Percentiles rank a stretch among this genome's conserved stretches.
These are phyloP conservation scores for Boletales sp. DNA, from an alignment of 768 basidiomycete genomes.

Conservation along the genomic window DNA sequence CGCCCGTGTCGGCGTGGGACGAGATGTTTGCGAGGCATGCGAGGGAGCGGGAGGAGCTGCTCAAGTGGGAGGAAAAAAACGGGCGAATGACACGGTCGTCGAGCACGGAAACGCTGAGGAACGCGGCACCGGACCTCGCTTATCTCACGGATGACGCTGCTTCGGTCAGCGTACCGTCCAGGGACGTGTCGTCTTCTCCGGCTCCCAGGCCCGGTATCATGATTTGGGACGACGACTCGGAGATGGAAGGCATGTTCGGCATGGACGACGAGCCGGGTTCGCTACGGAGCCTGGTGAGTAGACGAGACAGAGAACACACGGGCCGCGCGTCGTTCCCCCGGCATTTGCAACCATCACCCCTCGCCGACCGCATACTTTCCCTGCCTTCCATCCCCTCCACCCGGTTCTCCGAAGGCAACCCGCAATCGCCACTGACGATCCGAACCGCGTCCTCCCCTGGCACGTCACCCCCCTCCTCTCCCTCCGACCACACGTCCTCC, in stretches of 20 bases:
- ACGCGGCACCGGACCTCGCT: constrained; percentile 5
- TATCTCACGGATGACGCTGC: constrained; percentile 17
- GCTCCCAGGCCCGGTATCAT: constrained; percentile 18
- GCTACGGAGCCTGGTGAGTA: neutral
- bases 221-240: constrained; percentile 1
- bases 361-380: constrained; percentile 6
- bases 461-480: too few relatives aligned
- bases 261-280: neutral
- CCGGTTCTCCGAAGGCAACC: constrained; percentile 12
- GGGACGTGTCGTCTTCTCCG: constrained; percentile 15
- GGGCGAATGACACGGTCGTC: constrained; percentile 28
- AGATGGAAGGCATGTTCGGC: too few relatives aligned
- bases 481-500: too few relatives aligned
- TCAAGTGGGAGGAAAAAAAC: constrained; percentile 47
- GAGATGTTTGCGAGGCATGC: constrained; percentile 57
- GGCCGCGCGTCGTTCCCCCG: neutral
- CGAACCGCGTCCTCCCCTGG: neutral
- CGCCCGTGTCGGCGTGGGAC: constrained; percentile 53
- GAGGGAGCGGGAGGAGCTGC: constrained; percentile 52
- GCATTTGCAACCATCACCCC: neutral
- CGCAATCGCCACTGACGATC: constrained; percentile 27
- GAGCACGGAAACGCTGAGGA: constrained; percentile 43
- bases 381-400: constrained; percentile 30
- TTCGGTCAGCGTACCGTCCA: constrained; percentile 16
- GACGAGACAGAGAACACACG: neutral